These are phyloP conservation scores for Coemansia sp. DNA, from an alignment of 192 early-diverging fungal genomes.

Conservation along the genomic window DNA sequence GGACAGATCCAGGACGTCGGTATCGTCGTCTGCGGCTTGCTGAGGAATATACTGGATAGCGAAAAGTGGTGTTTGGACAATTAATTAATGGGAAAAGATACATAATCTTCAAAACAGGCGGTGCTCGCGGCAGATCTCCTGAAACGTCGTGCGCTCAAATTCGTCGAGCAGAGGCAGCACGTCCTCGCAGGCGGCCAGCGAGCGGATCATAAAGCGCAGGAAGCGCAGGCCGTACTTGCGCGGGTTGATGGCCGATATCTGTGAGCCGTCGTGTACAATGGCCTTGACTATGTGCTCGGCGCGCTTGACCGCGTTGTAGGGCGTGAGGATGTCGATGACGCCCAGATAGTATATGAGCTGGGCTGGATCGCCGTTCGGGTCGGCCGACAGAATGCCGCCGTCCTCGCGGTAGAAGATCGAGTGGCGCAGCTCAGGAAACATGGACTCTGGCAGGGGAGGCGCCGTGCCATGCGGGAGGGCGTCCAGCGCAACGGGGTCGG, in stretches of 20 bases:
- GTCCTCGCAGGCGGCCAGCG: conserved; percentile 60
- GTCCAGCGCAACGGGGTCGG: conserved; percentile 54
- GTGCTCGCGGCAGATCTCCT: conserved; percentile 51
- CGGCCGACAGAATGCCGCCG: conserved; percentile 85
- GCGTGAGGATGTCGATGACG: conserved; percentile 97
- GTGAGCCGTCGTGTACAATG: conserved; percentile 70
- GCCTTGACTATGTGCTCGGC: conserved; percentile 90
- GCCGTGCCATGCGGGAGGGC: conserved; percentile 35
- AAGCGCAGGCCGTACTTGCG: conserved; percentile 88
- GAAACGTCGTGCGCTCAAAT: conserved; percentile 53
- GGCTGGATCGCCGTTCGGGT: conserved; percentile 67
- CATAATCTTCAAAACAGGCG: conserved; percentile 20
- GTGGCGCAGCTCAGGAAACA: conserved; percentile 60
- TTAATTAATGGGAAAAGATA: background rate
- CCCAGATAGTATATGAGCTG: conserved; percentile 92
- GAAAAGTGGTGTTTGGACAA: too few species aligned
- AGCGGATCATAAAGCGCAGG: conserved; percentile 83
- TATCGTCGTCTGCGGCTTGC: too few species aligned
- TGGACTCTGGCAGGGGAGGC: conserved; percentile 55
- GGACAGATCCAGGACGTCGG: too few species aligned
- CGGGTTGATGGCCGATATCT: conserved; percentile 90
- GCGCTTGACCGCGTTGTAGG: conserved; percentile 88
- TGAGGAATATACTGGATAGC: too few species aligned
- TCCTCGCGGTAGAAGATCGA: conserved; percentile 91
- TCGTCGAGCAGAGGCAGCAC: conserved; percentile 49